Evolutionary conservation across 306 rosid genomes (phyloP), one percentile per base, ranked within the genome.

Genomic region (Cyamopsis tetragonoloba): DNA sequence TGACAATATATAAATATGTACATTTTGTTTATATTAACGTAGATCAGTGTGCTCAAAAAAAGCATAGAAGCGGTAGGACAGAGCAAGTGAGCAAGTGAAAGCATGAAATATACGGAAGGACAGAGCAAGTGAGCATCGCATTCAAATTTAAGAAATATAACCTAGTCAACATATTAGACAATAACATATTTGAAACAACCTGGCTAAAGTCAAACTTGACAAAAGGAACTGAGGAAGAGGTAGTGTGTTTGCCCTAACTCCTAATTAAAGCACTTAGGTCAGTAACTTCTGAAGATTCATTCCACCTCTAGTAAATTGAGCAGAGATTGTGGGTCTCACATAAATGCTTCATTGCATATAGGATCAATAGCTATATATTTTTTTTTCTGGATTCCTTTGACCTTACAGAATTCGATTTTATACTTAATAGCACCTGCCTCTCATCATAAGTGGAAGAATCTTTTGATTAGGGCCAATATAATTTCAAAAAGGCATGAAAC

Each of bases 1-100:
- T 88, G 81, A 77, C 41, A 80, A 34, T 23, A 51, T 70, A 48
- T 13, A 66, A 47, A 62, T 56, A 63, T 47, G 23, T 42, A 64
- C 9, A 49, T 48, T 62, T 62, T 0, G 41, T 51, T 43, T 68
- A 63, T 44, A 57, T 53, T 61, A 72, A 54, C 35, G 14, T 14
- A 55, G 35, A 72, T n/a, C 51, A 32, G 50, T 31, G 49, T 7
- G 41, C 34, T 67, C 22, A 67, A 54, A 44, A 37, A 6, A 31
- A 24, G 14, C 71, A 69, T 30, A 70, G 4, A 55, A 49, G 15
- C 30, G n/a, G n/a, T n/a, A n/a, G n/a, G n/a, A n/a, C n/a, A n/a
- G n/a, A n/a, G n/a, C n/a, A n/a, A n/a, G n/a, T n/a, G n/a, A n/a
- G n/a, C n/a, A n/a, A n/a, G n/a, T n/a, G 55, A 55, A 57, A 64